Base-by-base conservation (phyloP, 2,329 filamentous ascomycete species). In the Trichophyton rubrum region DNA sequence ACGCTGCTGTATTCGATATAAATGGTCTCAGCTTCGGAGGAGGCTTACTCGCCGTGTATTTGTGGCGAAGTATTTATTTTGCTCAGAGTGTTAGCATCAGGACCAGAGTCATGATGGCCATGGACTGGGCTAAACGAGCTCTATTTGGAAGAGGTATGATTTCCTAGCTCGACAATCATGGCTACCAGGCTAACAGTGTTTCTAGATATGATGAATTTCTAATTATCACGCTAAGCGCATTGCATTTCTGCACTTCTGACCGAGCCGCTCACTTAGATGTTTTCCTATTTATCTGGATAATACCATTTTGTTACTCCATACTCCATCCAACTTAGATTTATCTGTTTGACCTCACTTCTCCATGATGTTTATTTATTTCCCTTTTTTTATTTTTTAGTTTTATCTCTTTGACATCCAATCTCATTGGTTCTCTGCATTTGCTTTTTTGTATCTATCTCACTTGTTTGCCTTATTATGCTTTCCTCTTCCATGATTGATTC, bases 81-180 rank as follows among this genome's bases (percentile, higher is more conserved):
- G 90, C 93, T 11, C 90, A 99, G 79, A 96, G 90, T 70, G 93
- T 99, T 56, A 96, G 91, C 74, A 81, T 97, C 62, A 80, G 93
- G 66, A 99, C 93, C 27, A 83, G 92, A 64, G 83, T 90, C 65
- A 75, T 99, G 69, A 79, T 99, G 74, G 90, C 90, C 17, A 96
- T 99, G 93, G 93, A 99, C 73, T 99, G 93, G 93, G 86, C 85
- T n/a, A 99, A 97, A 83, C 82, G 95, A 71, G 89, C 90, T 11
- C 75, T 99, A 22, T 99, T 99, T 77, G 93, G 93, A 66, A 82
- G 93, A 85, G 93, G 92, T 96, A 76, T 78, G 61, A 53, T 43
- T 11, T 24, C 15, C 33, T 35, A 15, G 43, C 51, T 3, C 17
- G 5, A 20, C 17, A 22, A 11, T 4, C 9, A 47, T 20, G 43